phyloP scores from a whole-genome alignment of 2,329 filamentous ascomycete genomes.

The Penicillium digitatum region DNA sequence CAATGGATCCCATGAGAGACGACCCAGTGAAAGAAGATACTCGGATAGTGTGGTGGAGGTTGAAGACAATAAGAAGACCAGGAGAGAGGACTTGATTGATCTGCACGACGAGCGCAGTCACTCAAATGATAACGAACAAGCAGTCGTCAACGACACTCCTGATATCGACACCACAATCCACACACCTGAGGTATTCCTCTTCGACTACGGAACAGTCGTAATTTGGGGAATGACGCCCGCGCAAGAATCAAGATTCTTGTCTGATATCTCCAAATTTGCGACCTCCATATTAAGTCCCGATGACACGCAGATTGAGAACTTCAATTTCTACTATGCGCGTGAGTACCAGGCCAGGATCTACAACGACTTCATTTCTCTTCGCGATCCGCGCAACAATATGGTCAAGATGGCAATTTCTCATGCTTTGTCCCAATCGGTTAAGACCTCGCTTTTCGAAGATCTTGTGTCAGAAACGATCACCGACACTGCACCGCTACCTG shows the following conservation, averaged over 20 bases:
- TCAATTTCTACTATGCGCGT: slow-evolving; percentile 98
- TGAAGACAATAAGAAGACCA: slow-evolving; percentile 54
- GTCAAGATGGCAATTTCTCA: slow-evolving; percentile 95
- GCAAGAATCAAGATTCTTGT: slow-evolving; percentile 85
- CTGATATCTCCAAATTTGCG: slow-evolving; percentile 92
- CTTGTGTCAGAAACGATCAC: slow-evolving; percentile 91
- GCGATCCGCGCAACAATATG: slow-evolving; percentile 97
- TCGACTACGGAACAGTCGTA: slow-evolving; percentile 95
- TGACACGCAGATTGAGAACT: slow-evolving; percentile 91
- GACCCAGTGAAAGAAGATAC: slow-evolving; percentile 63
- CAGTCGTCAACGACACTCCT: slow-evolving; percentile 40
- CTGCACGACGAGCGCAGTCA: slow-evolving; percentile 48
- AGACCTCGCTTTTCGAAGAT: slow-evolving; percentile 96
- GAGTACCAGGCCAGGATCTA: slow-evolving; percentile 98
- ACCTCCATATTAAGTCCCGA: slow-evolving; percentile 81
- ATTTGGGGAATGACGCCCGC: slow-evolving; percentile 96
- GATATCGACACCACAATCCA: slow-evolving; percentile 87
- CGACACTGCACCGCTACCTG: slow-evolving; percentile 85
- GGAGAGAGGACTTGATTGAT: slow-evolving; percentile 62
- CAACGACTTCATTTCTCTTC: slow-evolving; percentile 95
- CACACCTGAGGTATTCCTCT: slow-evolving; percentile 91
- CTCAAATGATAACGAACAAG: slow-evolving; percentile 23
- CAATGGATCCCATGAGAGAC: slow-evolving; percentile 33
- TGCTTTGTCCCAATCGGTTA: slow-evolving; percentile 90
- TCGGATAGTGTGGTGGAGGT: slow-evolving; percentile 64